phyloP scores from a whole-genome alignment of 2,329 filamentous ascomycete genomes.

The Herpotrichia juniperi region DNA sequence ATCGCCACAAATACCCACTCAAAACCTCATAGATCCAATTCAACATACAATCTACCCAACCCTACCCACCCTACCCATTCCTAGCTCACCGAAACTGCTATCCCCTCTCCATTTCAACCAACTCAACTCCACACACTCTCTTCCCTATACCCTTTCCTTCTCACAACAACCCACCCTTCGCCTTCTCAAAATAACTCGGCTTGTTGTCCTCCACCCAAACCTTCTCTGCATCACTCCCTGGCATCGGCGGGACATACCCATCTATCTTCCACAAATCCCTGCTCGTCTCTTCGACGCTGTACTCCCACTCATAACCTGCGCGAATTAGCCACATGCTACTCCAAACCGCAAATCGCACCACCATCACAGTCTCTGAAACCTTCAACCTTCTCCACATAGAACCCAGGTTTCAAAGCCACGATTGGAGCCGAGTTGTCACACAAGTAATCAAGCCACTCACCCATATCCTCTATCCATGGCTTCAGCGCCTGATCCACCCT shows the following conservation, averaged over 20 bases:
- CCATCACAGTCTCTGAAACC: too few species aligned
- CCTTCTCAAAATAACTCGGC: slow-evolving; percentile 24
- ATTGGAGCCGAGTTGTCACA: too few species aligned
- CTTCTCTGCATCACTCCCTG: slow-evolving; percentile 42
- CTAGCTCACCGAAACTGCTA: background rate
- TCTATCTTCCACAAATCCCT: slow-evolving; percentile 53
- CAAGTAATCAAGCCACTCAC: too few species aligned
- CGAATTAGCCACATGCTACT: background rate
- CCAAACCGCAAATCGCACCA: background rate
- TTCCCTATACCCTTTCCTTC: background rate
- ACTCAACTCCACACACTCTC: background rate
- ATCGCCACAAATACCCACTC: too few species aligned
- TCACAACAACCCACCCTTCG: slow-evolving; percentile 15
- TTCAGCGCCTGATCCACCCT: slow-evolving; percentile 44
- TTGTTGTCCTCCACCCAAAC: slow-evolving; percentile 36
- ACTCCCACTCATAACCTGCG: slow-evolving; percentile 51
- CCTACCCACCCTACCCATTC: too few species aligned
- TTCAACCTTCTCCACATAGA: too few species aligned
- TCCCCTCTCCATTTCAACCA: too few species aligned
- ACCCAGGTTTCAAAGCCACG: too few species aligned
- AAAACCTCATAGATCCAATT: too few species aligned
- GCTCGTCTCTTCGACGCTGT: slow-evolving; percentile 51
- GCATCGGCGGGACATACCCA: slow-evolving; percentile 46
- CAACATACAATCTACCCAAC: too few species aligned
- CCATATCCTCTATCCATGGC: slow-evolving; percentile 49